Evolutionary conservation across 345 rosid genomes (phyloP), one percentile per base, ranked within the genome.

Genomic region (Rhizophora apiculata): DNA sequence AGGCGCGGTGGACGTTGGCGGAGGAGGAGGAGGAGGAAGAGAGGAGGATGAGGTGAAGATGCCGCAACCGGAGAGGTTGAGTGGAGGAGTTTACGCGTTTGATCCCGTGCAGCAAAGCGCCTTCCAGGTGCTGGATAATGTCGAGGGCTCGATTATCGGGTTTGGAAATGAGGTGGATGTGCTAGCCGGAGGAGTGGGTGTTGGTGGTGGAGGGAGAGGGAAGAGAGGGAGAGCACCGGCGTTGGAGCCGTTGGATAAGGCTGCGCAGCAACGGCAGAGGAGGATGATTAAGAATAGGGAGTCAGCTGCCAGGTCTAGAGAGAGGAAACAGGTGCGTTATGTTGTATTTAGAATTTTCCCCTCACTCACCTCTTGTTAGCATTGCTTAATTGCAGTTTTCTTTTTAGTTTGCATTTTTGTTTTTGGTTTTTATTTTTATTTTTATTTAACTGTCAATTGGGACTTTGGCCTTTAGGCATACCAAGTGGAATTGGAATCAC

Each of bases 241-340:
- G 69, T 71, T 88, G 84, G 96, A 92, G 73, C 89, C 89, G 1
- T 51, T 90, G 80, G 99, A 95, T 68, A 92, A 84, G 82, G 96
- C 89, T 0, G 89, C 93, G 7, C 94, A 89, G 77, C 98, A 95
- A 75, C 86, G 99, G 71, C 99, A 95, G 73, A 83, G 82, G 80
- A 86, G 99, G 86, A 95, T 92, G 99, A 95, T 95, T 34, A 95
- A 95, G 94, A 95, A 95, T 63, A 79, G 99, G 63, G 99, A 95
- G 75, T 92, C 97, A 5, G 99, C 99, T 0, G 99, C 99, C 6
- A 75, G 98, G 80, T 95, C 99, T 6, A 79, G 99, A 79, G 99
- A 92, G 77, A 81, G 99, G 79, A 95, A 95, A 79, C 96, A 90
- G 89, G 96, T 88, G 6, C 29, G 32, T 63, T 11, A 6, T 2